Evolutionary conservation across 441 rosid genomes (phyloP).

Genomic region (Gossypium lobatum): DNA sequence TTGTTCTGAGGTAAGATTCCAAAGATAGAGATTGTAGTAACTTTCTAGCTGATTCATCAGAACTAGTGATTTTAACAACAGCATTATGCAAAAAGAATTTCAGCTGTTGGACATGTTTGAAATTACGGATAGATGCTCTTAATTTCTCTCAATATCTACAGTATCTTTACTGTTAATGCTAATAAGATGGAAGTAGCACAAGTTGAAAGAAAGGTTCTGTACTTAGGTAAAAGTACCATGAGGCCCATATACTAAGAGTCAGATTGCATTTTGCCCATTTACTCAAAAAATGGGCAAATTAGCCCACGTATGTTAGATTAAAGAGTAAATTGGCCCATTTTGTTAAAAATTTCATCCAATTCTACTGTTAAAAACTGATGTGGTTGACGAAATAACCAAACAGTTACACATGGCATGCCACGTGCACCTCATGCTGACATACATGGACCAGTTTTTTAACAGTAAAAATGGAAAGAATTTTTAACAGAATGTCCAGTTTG

Average conservation of each 20-base stretch:
- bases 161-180: not conserved
- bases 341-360: not conserved
- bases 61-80: not conserved
- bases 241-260: not conserved
- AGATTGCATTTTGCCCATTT: not conserved
- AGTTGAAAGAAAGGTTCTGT: not conserved
- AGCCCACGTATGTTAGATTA: not conserved
- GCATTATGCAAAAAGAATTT: not conserved
- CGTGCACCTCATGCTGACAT: not conserved
- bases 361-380: not conserved
- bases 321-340: not conserved
- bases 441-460: not conserved
- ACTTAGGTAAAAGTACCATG: not conserved
- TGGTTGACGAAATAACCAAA: not conserved
- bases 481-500: not conserved
- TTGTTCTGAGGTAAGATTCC: not conserved
- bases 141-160: not conserved
- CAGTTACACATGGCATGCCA: not conserved
- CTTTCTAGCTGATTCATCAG: conserved; percentile 4
- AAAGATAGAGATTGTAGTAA: conserved; percentile 12
- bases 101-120: not conserved
- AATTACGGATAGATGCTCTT: not conserved
- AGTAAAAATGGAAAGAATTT: not conserved
- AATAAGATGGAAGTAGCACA: not conserved
- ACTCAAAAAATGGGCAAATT: not conserved